Evolutionary conservation across 2,329 filamentous ascomycete species (phyloP).

Genomic region (Pseudonectria foliicola): DNA sequence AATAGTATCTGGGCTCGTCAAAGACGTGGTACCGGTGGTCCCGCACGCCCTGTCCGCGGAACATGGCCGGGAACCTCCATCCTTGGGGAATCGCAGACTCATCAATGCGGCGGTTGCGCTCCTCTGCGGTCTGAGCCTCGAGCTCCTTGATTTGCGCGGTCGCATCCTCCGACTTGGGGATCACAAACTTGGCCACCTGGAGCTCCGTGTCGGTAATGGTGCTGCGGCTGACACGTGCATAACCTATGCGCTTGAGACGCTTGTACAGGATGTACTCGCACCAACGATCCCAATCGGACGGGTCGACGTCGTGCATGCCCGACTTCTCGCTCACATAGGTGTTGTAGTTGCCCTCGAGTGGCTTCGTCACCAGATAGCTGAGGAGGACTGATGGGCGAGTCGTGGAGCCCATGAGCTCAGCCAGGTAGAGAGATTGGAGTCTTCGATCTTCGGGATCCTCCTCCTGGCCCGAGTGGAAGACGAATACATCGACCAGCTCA

Average conservation of each 20-base stretch:
- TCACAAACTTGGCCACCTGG: slow-evolving; percentile 90
- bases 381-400: slow-evolving; percentile 76
- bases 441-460: slow-evolving; percentile 90
- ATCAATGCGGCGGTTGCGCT: slow-evolving; percentile 50
- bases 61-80: slow-evolving; percentile 75
- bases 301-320: slow-evolving; percentile 93
- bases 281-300: slow-evolving; percentile 92
- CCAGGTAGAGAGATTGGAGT: slow-evolving; percentile 77
- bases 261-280: slow-evolving; percentile 99
- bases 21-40: slow-evolving; percentile 95
- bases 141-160: slow-evolving; percentile 32
- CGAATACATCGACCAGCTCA: slow-evolving; percentile 83
- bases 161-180: slow-evolving; percentile 57
- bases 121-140: slow-evolving; percentile 38
- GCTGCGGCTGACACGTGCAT: slow-evolving; percentile 79
- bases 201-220: slow-evolving; percentile 97
- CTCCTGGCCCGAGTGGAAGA: slow-evolving; percentile 98
- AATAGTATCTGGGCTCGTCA: slow-evolving; percentile 74
- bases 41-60: slow-evolving; percentile 77
- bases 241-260: slow-evolving; percentile 74
- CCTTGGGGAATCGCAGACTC: slow-evolving; percentile 72
- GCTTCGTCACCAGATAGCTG: slow-evolving; percentile 87
- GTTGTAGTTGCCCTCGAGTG: slow-evolving; percentile 90
- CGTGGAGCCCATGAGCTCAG: slow-evolving; percentile 79
- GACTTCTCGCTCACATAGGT: slow-evolving; percentile 81